These are phyloP conservation scores for Colletotrichum chlorophyti DNA, from an alignment of 2,329 filamentous ascomycete genomes.

Conservation along the genomic window DNA sequence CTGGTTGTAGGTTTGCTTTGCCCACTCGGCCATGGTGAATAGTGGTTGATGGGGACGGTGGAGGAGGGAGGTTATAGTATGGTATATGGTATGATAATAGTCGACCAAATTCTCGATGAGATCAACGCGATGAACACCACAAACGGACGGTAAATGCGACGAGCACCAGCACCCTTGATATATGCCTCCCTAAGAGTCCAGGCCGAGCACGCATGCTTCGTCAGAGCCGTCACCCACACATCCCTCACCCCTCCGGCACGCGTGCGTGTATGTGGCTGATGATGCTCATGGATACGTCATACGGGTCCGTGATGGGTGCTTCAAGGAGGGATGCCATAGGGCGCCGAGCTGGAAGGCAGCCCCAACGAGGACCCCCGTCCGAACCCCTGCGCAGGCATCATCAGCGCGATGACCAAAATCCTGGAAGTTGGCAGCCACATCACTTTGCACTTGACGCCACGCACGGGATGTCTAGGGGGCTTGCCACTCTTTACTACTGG, in stretches of 20 bases:
- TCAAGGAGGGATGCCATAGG: conserved; percentile 23
- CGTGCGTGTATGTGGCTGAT: conserved; percentile 24
- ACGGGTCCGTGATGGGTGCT: conserved; percentile 25
- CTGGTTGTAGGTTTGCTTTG: conserved; percentile 69
- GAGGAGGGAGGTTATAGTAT: background rate
- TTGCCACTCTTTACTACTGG: background rate
- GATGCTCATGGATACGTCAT: conserved; percentile 26
- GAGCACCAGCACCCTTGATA: conserved; percentile 15
- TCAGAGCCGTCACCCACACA: conserved; percentile 23
- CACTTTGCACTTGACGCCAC: conserved; percentile 17
- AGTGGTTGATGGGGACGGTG: background rate
- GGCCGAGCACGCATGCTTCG: background rate
- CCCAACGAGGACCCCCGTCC: conserved; percentile 14
- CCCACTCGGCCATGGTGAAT: conserved; percentile 56
- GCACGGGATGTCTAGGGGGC: background rate
- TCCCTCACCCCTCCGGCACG: conserved; percentile 8
- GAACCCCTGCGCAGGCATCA: conserved; percentile 22
- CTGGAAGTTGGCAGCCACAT: conserved; percentile 29
- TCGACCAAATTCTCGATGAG: background rate
- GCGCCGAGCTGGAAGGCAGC: conserved; percentile 3
- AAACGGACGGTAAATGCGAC: background rate
- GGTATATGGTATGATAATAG: background rate
- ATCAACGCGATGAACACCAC: conserved; percentile 20
- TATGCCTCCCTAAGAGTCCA: conserved; percentile 1
- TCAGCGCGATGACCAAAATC: conserved; percentile 13